Evolutionary conservation across 148 eudicot species (phyloP), one percentile per base, ranked within the genome.

Genomic region (Vaccinium myrtillus): DNA sequence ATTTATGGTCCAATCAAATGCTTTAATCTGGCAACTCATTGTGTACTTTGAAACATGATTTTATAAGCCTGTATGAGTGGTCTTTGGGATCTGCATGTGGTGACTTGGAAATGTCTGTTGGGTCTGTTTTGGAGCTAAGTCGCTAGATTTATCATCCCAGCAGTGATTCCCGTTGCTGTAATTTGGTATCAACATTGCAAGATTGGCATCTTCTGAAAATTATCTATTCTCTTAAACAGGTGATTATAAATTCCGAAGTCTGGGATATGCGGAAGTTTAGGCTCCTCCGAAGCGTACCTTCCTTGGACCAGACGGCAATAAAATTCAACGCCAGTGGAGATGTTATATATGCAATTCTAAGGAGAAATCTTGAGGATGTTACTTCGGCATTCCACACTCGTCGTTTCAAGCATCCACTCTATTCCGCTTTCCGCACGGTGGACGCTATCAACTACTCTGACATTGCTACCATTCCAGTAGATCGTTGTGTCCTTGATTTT

Each of bases 231-330:
- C 5, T 82, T 77, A 65, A 59, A 25, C 92, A 97, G 99, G 98
- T 97, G 10, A 95, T 97, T 46, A 95, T 97, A 90, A 95, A 97
- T 86, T 95, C 99, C 0, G 99, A 97, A 90, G 98, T 97, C 19
- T 95, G 98, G 98, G 99, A 97, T 90, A 91, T 95, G 25, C 92
- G 98, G 49, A 97, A 97, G 79, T 93, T 90, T 83, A 90, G 93
- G 88, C 94, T 97, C 50, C 96, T 95, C 30, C 87, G 98, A 78
- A 97, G 93, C 15, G 98, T 97, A 50, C 96, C 98, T 21, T 95
- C 98, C 55, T 87, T 97, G 85, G 99, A 97, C 83, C 99, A 97
- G 78, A 97, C 99, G 3, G 84, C 87, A 25, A 93, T 97, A 67
- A 94, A 93, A 59, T 97, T 97, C 73, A 97, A 97, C 70, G 91